Evolutionary conservation across 495 filamentous ascomycete species (phyloP).

Genomic region (Penicillium dipodomyicola): DNA sequence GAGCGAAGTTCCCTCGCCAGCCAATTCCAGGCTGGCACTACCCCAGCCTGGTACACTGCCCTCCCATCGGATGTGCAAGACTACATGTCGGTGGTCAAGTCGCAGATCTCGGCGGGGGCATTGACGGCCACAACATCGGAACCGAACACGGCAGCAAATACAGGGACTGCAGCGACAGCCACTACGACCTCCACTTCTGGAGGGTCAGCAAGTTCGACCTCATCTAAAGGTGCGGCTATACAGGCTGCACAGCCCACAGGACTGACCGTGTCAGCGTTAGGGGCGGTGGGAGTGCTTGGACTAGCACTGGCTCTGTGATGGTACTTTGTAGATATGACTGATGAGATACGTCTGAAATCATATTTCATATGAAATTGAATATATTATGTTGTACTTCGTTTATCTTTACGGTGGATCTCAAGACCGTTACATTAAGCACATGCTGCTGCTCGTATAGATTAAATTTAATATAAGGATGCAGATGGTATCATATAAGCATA

Average conservation of each 20-base stretch:
- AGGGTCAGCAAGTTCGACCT: slow-evolving; percentile 4
- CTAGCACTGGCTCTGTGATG: slow-evolving; percentile 27
- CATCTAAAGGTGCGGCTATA: slow-evolving; percentile 16
- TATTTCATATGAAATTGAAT: neutral
- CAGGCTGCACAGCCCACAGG: slow-evolving; percentile 23
- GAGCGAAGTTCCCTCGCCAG: slow-evolving; percentile 34
- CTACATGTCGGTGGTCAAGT: slow-evolving; percentile 34
- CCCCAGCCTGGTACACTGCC: slow-evolving; percentile 32
- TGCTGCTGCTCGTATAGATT: neutral
- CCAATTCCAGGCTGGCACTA: slow-evolving; percentile 32
- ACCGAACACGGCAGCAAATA: slow-evolving; percentile 1
- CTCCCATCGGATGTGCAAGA: slow-evolving; percentile 33
- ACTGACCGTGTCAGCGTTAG: slow-evolving; percentile 22
- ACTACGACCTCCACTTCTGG: slow-evolving; percentile 1
- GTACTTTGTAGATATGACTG: slow-evolving; percentile 3
- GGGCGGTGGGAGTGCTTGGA: slow-evolving; percentile 28
- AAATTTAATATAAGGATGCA: neutral
- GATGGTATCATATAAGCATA: neutral
- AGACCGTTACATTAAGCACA: neutral
- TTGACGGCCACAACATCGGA: slow-evolving; percentile 24
- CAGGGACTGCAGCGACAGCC: neutral
- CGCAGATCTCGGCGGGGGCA: slow-evolving; percentile 30
- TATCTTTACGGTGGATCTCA: neutral
- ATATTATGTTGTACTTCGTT: neutral
- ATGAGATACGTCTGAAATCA: slow-evolving; percentile 4